phyloP scores from a whole-genome alignment of 2,329 filamentous ascomycete species.

The Calycina marina region DNA sequence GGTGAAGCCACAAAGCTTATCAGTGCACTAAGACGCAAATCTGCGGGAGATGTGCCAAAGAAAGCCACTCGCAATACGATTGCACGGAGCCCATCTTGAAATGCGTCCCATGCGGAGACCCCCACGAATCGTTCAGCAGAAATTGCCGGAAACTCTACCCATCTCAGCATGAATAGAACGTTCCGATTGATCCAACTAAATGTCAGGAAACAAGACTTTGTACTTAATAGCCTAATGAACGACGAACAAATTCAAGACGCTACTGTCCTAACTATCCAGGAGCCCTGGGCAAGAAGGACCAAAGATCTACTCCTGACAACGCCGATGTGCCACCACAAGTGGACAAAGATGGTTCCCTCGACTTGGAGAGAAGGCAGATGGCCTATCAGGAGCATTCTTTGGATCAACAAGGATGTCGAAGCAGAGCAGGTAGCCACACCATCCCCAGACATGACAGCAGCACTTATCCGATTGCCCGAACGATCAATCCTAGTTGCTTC shows the following conservation, averaged over 20 bases:
- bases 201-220: conserved; percentile 5
- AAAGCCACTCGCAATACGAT: conserved; percentile 12
- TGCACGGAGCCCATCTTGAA: conserved; percentile 8
- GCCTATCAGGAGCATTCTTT: conserved; percentile 19
- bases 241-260: conserved; percentile 4
- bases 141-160: conserved; percentile 13
- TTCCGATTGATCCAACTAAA: conserved; percentile 3
- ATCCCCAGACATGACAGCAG: conserved; percentile 16
- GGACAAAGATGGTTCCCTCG: conserved; percentile 7
- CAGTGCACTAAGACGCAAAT: conserved; percentile 16
- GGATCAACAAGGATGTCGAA: conserved; percentile 17
- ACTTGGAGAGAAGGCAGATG: conserved; percentile 10
- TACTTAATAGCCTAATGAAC: conserved; percentile 9
- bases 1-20: conserved; percentile 20
- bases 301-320: conserved; percentile 2
- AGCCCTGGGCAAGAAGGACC: conserved; percentile 3
- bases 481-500: not conserved
- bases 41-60: conserved; percentile 8
- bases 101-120: conserved; percentile 10
- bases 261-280: conserved; percentile 5
- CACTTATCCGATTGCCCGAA: conserved; percentile 13
- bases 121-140: conserved; percentile 13
- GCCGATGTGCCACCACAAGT: conserved; percentile 5
- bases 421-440: conserved; percentile 10
- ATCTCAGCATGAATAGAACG: conserved; percentile 10